phyloP scores from a whole-genome alignment of 306 rosid species.

The Cucurbita maxima region DNA sequence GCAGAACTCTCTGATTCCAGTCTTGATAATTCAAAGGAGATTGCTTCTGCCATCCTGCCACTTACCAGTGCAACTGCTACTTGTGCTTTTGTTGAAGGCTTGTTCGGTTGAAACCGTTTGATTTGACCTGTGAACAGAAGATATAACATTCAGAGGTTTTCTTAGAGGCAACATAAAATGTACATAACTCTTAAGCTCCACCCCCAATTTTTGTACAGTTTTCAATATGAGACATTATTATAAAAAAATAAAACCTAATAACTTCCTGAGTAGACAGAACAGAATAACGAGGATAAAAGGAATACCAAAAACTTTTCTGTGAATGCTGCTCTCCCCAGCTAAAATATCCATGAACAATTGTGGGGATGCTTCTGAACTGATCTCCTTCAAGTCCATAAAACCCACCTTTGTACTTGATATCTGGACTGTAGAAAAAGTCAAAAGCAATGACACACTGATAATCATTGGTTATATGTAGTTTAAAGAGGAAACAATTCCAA shows the following conservation, averaged over 20 bases:
- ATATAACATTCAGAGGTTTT: not conserved
- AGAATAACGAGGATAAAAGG: conserved; percentile 4
- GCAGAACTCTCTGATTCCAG: conserved; percentile 45
- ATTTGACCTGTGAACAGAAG: conserved; percentile 53
- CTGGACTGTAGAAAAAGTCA: conserved; percentile 97
- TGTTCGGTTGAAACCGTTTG: conserved; percentile 84
- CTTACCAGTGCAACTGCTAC: conserved; percentile 68
- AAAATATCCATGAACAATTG: conserved; percentile 60
- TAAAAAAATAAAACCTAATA: not conserved
- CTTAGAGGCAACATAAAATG: not conserved
- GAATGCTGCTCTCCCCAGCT: conserved; percentile 58
- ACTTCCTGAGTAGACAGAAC: not conserved
- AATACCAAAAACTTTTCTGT: conserved; percentile 85
- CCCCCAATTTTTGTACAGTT: not conserved
- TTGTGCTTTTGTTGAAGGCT: conserved; percentile 78
- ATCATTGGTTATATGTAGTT: conserved; percentile 12
- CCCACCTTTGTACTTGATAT: conserved; percentile 55
- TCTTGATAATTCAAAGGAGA: conserved; percentile 47
- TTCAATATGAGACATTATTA: not conserved
- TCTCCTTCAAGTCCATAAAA: conserved; percentile 83
- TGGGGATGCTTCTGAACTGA: conserved; percentile 32
- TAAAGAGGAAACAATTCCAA: not conserved
- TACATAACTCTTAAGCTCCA: too few relatives aligned
- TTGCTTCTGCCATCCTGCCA: conserved; percentile 58
- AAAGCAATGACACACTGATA: conserved; percentile 36